phyloP scores from a whole-genome alignment of 2,329 filamentous ascomycete genomes.

The Teratosphaeria destructans region DNA sequence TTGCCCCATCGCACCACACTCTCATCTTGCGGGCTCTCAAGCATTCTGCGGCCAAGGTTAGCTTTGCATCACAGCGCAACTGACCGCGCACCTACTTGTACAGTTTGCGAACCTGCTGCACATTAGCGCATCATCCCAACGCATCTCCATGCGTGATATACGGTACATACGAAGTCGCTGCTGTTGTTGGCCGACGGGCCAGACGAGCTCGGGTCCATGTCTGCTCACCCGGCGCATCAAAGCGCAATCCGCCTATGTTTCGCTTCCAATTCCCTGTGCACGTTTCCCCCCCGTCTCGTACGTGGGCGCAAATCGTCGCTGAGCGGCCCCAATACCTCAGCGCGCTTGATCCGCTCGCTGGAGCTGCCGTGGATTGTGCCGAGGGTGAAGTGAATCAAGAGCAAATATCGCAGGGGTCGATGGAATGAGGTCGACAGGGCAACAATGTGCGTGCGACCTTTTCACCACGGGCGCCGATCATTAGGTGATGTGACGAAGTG shows the following conservation, averaged over 20 bases:
- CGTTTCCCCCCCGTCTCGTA: neutral
- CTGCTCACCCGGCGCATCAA: neutral
- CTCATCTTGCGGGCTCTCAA: slow-evolving; percentile 88
- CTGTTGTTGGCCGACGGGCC: slow-evolving; percentile 57
- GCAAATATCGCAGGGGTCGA: neutral
- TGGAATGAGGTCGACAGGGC: neutral
- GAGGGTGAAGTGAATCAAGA: neutral
- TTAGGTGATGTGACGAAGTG: neutral
- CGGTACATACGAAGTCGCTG: slow-evolving; percentile 71
- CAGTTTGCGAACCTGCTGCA: slow-evolving; percentile 76
- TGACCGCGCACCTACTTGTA: slow-evolving; percentile 64
- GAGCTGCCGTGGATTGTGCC: neutral
- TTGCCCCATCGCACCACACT: slow-evolving; percentile 93
- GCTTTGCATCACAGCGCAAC: slow-evolving; percentile 1
- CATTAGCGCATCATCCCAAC: slow-evolving; percentile 8
- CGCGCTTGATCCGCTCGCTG: neutral
- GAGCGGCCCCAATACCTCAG: neutral
- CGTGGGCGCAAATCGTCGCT: neutral
- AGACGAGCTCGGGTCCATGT: slow-evolving; percentile 5
- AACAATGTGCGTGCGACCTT: neutral
- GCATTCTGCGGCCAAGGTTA: slow-evolving; percentile 54
- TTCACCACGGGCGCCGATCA: neutral
- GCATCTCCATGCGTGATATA: slow-evolving; percentile 35
- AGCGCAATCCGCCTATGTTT: neutral
- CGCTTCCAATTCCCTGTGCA: neutral